phyloP scores from a whole-genome alignment of 495 filamentous ascomycete genomes.

The Aspergillus carlsbadensis region DNA sequence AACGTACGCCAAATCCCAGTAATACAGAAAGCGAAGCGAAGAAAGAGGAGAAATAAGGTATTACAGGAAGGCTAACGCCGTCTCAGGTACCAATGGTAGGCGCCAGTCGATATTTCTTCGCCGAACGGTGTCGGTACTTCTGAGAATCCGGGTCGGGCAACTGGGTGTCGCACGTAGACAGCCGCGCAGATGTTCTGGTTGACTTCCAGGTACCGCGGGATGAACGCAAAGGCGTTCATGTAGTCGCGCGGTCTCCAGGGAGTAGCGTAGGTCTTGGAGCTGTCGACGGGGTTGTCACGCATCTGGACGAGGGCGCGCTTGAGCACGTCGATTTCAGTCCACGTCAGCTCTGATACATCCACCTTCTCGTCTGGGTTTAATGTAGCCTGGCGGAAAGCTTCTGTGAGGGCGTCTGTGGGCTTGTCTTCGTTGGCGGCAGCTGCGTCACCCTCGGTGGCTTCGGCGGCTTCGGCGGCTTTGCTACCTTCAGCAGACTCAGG shows the following conservation, averaged over 20 bases:
- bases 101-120: conserved; percentile 61
- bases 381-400: conserved; percentile 43
- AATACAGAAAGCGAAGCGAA: conserved; percentile 34
- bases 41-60: conserved; percentile 10
- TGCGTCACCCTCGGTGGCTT: neutral
- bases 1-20: conserved; percentile 34
- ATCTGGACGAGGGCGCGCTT: conserved; percentile 51
- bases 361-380: conserved; percentile 38
- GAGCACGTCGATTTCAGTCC: conserved; percentile 42
- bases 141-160: conserved; percentile 79
- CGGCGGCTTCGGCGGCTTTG: conserved; percentile 18
- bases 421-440: conserved; percentile 16
- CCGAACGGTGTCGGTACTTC: conserved; percentile 90
- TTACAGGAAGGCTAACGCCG: conserved; percentile 51
- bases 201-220: conserved; percentile 93
- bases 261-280: conserved; percentile 79
- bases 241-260: conserved; percentile 87
- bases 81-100: conserved; percentile 93
- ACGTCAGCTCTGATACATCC: conserved; percentile 38
- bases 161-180: conserved; percentile 92
- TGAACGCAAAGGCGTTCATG: conserved; percentile 90
- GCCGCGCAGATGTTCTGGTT: conserved; percentile 95
- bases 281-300: conserved; percentile 72
- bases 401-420: conserved; percentile 35
- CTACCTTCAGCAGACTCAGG: conserved; percentile 9